A percentile compares a stretch with the other conserved stretches of the same genome.
Evolutionary conservation across 805 yeast species (phyloP).

Genomic region (Wickerhamomyces chaumierensis): DNA sequence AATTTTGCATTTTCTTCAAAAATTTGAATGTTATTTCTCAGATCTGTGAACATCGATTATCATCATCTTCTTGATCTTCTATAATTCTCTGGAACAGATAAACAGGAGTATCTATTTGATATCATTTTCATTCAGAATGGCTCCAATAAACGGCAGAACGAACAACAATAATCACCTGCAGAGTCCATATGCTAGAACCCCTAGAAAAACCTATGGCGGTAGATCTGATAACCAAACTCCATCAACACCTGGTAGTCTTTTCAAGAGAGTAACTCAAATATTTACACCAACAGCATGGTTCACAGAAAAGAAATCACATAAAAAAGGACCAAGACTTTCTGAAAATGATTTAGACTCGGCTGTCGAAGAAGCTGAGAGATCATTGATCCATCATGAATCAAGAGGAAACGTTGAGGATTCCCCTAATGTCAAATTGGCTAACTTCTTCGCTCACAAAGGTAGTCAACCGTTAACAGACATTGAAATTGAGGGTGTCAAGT

Average conservation of each 20-base stretch:
- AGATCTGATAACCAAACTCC: constrained; percentile 30
- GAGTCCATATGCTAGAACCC: constrained; percentile 12
- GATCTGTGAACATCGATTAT: too few species aligned
- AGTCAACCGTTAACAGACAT: constrained; percentile 58
- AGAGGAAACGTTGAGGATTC: constrained; percentile 14
- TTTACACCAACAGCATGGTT: constrained; percentile 15
- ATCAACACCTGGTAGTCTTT: constrained; percentile 16
- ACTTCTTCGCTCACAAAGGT: constrained; percentile 68
- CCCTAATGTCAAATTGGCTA: constrained; percentile 53
- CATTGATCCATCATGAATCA: constrained; percentile 3
- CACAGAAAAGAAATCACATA: background rate
- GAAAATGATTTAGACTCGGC: constrained; percentile 6
- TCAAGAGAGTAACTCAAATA: constrained; percentile 16
- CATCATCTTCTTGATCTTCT: too few species aligned
- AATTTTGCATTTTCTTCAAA: background rate
- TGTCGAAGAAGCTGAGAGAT: constrained; percentile 9
- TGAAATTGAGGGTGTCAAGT: constrained; percentile 73
- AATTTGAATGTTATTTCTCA: background rate
- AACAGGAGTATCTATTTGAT: too few species aligned
- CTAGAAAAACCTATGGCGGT: constrained; percentile 2
- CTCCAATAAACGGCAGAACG: constrained; percentile 6
- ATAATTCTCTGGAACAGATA: too few species aligned
- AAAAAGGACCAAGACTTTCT: background rate
- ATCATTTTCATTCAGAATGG: too few species aligned
- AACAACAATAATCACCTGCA: constrained; percentile 9